Conservation (phyloP, 2,329 filamentous ascomycete genomes). For the Dactylonectria estremocensis region DNA sequence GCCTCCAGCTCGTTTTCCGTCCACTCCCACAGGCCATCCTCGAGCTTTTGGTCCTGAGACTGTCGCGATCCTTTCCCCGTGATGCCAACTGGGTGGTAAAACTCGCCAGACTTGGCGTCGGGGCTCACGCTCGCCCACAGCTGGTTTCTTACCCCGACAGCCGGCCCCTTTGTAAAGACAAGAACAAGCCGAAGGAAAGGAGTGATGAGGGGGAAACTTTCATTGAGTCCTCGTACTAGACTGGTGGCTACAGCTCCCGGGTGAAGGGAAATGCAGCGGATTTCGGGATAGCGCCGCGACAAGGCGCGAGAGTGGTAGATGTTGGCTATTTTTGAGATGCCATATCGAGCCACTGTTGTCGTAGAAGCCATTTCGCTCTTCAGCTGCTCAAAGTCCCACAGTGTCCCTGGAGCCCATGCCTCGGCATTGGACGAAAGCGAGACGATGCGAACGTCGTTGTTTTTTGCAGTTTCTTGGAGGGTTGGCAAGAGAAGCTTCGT, state of each 20-base stretch:
- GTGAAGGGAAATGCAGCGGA: constrained; percentile 14
- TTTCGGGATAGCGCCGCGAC: constrained; percentile 17
- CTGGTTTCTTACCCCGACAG: constrained; percentile 6
- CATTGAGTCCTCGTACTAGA: neutral
- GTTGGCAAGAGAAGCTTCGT: neutral
- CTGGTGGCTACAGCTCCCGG: constrained; percentile 12
- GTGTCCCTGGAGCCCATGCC: neutral
- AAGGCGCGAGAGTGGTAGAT: constrained; percentile 10
- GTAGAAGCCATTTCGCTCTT: constrained; percentile 9
- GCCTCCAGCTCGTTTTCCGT: constrained; percentile 18
- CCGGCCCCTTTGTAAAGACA: neutral
- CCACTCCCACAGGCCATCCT: constrained; percentile 13
- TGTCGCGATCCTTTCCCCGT: constrained; percentile 7
- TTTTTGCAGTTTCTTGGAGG: neutral
- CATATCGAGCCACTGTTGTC: constrained; percentile 6
- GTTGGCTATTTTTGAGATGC: constrained; percentile 21
- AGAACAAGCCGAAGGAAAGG: neutral
- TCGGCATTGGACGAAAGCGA: constrained; percentile 4
- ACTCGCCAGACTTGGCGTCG: constrained; percentile 14
- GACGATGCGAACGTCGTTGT: constrained; percentile 11
- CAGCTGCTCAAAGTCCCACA: constrained; percentile 5
- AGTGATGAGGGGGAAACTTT: constrained; percentile 1
- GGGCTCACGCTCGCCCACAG: constrained; percentile 21
- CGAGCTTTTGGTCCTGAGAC: neutral
- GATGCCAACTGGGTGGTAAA: constrained; percentile 17